Evolutionary conservation across 805 yeast genomes (phyloP), one percentile per base, ranked within the genome.

Genomic region (Torulaspora maleeae): DNA sequence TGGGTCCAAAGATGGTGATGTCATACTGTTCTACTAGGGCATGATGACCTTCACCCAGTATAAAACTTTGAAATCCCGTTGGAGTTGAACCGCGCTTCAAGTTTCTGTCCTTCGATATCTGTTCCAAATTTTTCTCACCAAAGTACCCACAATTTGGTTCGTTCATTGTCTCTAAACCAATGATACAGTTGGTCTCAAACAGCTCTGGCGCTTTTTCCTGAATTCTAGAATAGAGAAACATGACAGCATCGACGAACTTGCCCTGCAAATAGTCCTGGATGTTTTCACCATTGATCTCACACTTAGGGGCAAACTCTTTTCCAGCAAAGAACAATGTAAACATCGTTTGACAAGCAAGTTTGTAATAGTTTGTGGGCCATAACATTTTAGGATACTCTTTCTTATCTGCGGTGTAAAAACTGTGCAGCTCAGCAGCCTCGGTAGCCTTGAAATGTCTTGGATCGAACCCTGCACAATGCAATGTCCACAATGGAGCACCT

Each of bases 401-500:
- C 13, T 55, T 54, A 6, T 79, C 77, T 36, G 71, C 63, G n/a
- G 64, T 71, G 60, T 71, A 73, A 13, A 68, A 60, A 54, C 84
- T 81, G 60, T 90, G 96, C 16, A 88, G 61, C 27, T 86, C 63
- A 0, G 96, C 91, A 1, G 96, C 95, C 48, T 84, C 86, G 4
- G 93, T 86, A 2, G 53, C 71, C 1, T 75, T 65, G 56, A 93
- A 86, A n/a, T 77, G 64, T n/a, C 62, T 70, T 0, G 96, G 96
- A 45, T 90, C 78, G 38, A 90, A 67, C 1, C 96, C 96, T 2
- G 91, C 95, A 19, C 93, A 90, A 58, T 85, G 82, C 3, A 89
- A 62, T 0, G 97, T 89, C 97, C 97, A 90, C 58, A 86, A 57
- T 1, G 97, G 97, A 3, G 96, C 95, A 15, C 97, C 97, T 38